Evolutionary conservation across 148 eudicot genomes (phyloP), one percentile per base, ranked within the genome.

Genomic region (Pharnaceum exiguum): DNA sequence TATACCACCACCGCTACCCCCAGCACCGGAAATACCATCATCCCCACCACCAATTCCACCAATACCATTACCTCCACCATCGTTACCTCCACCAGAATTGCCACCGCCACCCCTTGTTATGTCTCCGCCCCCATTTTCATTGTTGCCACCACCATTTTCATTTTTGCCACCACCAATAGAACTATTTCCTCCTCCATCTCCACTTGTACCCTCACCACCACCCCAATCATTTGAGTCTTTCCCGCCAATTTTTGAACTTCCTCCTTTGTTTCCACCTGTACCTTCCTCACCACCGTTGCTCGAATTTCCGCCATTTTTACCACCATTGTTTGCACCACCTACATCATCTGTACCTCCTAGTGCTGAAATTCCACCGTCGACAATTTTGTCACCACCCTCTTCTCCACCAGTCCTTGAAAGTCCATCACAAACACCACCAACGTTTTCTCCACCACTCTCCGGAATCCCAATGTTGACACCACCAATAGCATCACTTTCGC

Each of bases 31-130:
- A n/a, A 1, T 21, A 0, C 5, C 26, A n/a, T 35, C 24, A 1
- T 66, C 75, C 17, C 57, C 67, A 10, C 51, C 60, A 29, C 43
- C 28, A n/a, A n/a, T n/a, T n/a, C 55, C 66, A 10, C 51, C 62
- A n/a, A 1, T 21, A 0, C 5, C 26, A n/a, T 35, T 21, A 1
- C 70, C 75, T 21, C 57, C 67, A 10, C 51, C 60, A 29, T 30
- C 28, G 9, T 3, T 18, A n/a, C 54, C 54, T 36, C 31, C 51
- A 21, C 60, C 68, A 15, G 37, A 12, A 3, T 11, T 46, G 28
- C 60, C 59, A 18, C 51, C 71, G 29, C 56, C 29, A 5, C 32
- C 44, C 0, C n/a, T n/a, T n/a, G n/a, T n/a, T n/a, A 1, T 39
- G 5, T 1, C 8, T 5, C 40, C 65, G 12, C 63, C 63, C 5